Evolutionary conservation across 164 flowering plant genomes (phyloP).

Genomic region (Protea cynaroides): DNA sequence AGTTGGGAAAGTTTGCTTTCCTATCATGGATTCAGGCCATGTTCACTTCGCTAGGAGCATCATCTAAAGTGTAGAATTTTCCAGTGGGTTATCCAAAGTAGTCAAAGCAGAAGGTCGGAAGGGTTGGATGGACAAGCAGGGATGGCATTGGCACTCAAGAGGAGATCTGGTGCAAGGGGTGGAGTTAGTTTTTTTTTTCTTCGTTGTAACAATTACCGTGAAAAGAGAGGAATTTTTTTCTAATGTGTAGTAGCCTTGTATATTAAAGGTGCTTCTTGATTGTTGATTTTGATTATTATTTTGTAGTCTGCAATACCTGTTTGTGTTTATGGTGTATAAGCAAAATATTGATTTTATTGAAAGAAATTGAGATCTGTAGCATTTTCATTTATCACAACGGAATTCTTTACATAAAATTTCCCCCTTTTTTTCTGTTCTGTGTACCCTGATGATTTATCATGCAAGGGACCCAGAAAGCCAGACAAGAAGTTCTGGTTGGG

Average conservation of each 20-base stretch:
- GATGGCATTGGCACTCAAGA: conserved; percentile 4
- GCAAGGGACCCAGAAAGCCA: too few relatives aligned
- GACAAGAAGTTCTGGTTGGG: too few relatives aligned
- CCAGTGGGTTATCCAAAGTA: conserved; percentile 12
- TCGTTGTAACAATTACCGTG: conserved; percentile 16
- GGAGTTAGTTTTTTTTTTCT: conserved; percentile 15
- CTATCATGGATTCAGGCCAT: conserved; percentile 16
- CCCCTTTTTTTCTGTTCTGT: not conserved
- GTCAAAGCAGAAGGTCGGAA: conserved; percentile 15
- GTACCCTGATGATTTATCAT: too few relatives aligned
- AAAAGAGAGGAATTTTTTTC: conserved; percentile 15
- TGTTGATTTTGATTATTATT: not conserved
- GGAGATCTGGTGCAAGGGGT: conserved; percentile 7
- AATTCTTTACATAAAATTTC: conserved; percentile 1
- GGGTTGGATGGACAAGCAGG: conserved; percentile 9
- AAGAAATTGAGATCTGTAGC: conserved; percentile 11
- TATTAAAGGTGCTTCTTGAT: conserved; percentile 16
- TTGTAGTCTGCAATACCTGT: conserved; percentile 5
- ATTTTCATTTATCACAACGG: conserved; percentile 8
- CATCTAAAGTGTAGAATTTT: conserved; percentile 37
- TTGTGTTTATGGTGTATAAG: conserved; percentile 25
- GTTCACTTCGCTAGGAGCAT: conserved; percentile 26
- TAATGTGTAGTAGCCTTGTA: conserved; percentile 13
- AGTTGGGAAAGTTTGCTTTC: conserved; percentile 12
- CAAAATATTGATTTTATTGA: conserved; percentile 22